Evolutionary conservation across 1,284 basidiomycete species (phyloP).

Genomic region (Gymnopus androsaceus): DNA sequence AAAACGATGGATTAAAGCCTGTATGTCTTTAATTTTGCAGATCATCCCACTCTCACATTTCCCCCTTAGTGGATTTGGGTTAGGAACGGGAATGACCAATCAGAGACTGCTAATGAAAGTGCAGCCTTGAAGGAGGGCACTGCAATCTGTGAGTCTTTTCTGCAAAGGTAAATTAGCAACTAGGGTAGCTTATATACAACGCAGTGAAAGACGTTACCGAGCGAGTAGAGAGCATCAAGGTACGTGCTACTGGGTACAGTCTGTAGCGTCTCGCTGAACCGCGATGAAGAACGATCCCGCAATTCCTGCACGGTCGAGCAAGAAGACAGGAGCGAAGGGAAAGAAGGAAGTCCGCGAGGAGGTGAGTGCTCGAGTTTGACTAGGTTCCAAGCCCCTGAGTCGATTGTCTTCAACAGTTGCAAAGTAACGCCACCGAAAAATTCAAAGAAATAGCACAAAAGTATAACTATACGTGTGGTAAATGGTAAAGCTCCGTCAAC

Average conservation of each 20-base stretch:
- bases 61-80: constrained; percentile 72
- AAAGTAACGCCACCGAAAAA: constrained; percentile 55
- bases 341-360: constrained; percentile 75
- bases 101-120: constrained; percentile 26
- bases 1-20: constrained; percentile 72
- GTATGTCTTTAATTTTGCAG: constrained; percentile 37
- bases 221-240: constrained; percentile 62
- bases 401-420: constrained; percentile 42
- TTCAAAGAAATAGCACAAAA: constrained; percentile 59
- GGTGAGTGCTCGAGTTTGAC: constrained; percentile 34
- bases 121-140: constrained; percentile 44
- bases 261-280: neutral
- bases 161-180: neutral
- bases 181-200: neutral
- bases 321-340: constrained; percentile 68
- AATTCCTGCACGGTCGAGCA: constrained; percentile 65
- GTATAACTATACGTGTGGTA: constrained; percentile 57
- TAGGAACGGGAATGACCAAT: constrained; percentile 28
- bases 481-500: constrained; percentile 50
- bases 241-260: constrained; percentile 22
- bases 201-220: constrained; percentile 61
- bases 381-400: neutral
- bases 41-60: neutral
- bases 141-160: constrained; percentile 43
- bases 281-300: constrained; percentile 57